Evolutionary conservation across 768 basidiomycete genomes (phyloP), one percentile per base, ranked within the genome.

Genomic region (Mycena leptocephala): DNA sequence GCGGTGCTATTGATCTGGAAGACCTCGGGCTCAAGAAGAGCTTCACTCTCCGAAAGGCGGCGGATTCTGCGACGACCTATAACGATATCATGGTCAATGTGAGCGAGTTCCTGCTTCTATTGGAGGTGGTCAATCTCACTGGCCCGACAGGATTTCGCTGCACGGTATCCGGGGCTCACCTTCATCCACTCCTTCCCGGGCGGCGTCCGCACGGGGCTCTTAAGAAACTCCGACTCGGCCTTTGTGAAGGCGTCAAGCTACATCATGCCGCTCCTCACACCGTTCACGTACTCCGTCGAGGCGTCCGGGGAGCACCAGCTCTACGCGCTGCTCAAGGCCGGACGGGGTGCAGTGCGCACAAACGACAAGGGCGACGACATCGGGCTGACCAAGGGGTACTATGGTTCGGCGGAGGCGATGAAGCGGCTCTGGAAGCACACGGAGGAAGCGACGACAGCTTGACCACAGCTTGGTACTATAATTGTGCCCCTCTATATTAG

Each of bases 81-180:
- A 91, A 87, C 75, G 91, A 92, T 79, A 78, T 90, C 30, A 89
- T 90, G 88, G 72, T 91, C 51, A 86, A 90, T 86, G 91, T 90
- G 64, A 39, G 75, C 74, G 6, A n/a, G 39, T 41, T n/a, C 13
- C 48, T 20, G 18, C 33, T 48, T 20, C 70, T 70, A 2, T 56
- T 20, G 39, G 43, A 53, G 22, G 56, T 61, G 30, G 39, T n/a
- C 53, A 37, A 30, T 14, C n/a, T 24, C 41, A 51, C 63, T 22
- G 1, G 3, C 32, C 22, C 32, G 7, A 22, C 28, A 88, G 87
- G 79, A 80, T 51, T 86, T 85, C 65, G 80, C 86, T 0, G 78
- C 76, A 16, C 80, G 76, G 8, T 70, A 85, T 24, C 86, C 85
- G 2, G 75, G 70, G 0, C 43, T 88, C 9, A 78, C 85, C 1